phyloP scores from a whole-genome alignment of 2,329 filamentous ascomycete genomes.

The Curvularia eragrostidis region DNA sequence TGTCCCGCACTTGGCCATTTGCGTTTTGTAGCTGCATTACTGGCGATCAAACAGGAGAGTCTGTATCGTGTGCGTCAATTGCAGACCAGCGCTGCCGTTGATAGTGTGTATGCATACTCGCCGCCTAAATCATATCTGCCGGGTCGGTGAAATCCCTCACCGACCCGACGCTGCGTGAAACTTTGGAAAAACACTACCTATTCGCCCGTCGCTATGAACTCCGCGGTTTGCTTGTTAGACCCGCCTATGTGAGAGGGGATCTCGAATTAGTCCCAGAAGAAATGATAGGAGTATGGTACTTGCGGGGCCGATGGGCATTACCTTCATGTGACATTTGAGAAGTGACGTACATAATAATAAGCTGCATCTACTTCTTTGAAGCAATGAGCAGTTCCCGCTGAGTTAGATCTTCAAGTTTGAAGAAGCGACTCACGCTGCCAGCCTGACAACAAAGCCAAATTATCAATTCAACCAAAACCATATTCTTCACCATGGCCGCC shows the following conservation, averaged over 20 bases:
- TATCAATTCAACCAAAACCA: slow-evolving; percentile 9
- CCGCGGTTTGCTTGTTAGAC: background rate
- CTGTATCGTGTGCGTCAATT: slow-evolving; percentile 1
- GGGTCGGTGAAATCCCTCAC: slow-evolving; percentile 7
- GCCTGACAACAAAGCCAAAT: slow-evolving; percentile 7
- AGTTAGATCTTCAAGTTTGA: background rate
- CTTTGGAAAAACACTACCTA: background rate
- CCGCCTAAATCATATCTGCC: background rate
- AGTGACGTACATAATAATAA: slow-evolving; percentile 8
- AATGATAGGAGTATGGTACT: slow-evolving; percentile 4
- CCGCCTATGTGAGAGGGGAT: slow-evolving; percentile 6
- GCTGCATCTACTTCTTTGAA: slow-evolving; percentile 3
- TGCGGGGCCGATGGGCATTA: slow-evolving; percentile 15
- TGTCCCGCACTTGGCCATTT: slow-evolving; percentile 1
- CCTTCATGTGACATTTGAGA: slow-evolving; percentile 3
- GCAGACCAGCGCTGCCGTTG: slow-evolving; percentile 1
- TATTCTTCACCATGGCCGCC: slow-evolving; percentile 35
- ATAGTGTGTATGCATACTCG: slow-evolving; percentile 10
- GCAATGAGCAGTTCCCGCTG: background rate
- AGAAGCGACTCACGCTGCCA: background rate
- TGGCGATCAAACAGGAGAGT: slow-evolving; percentile 5
- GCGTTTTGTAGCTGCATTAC: background rate
- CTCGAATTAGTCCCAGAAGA: slow-evolving; percentile 7
- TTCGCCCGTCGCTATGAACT: slow-evolving; percentile 3
- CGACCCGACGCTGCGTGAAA: slow-evolving; percentile 12